Percentiles rank a stretch among this genome's conserved stretches.
These are phyloP conservation scores for Pythium sukuiense DNA, from an alignment of 352 stramenopile genomes.

Conservation along the genomic window DNA sequence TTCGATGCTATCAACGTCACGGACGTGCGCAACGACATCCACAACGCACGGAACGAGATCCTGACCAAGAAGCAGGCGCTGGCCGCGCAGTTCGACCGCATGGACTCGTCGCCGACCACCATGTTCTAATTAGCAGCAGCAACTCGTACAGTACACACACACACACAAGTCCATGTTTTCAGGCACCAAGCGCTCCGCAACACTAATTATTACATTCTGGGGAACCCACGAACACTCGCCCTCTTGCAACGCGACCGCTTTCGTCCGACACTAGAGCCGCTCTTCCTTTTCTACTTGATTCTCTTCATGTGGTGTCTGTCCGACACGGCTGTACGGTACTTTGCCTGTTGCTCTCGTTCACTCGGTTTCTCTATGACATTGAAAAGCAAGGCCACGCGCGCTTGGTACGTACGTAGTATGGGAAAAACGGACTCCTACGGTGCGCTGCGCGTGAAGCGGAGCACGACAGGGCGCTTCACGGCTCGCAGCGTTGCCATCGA, in stretches of 20 bases:
- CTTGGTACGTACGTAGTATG: background rate
- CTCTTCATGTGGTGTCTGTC: conserved; percentile 2
- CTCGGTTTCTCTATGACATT: conserved; percentile 29
- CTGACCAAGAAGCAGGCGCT: conserved; percentile 89
- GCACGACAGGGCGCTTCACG: conserved; percentile 77
- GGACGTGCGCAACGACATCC: conserved; percentile 83
- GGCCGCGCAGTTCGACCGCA: conserved; percentile 79
- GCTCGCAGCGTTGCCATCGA: conserved; percentile 84
- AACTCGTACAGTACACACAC: background rate
- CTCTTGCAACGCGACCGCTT: background rate
- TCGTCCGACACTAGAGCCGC: background rate
- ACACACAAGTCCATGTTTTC: background rate
- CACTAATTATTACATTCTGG: conserved; percentile 37
- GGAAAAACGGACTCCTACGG: conserved; percentile 7
- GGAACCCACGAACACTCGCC: background rate
- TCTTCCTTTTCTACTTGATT: background rate
- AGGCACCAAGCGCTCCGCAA: background rate
- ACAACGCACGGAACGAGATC: conserved; percentile 86
- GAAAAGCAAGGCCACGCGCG: conserved; percentile 9
- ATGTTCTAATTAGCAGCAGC: conserved; percentile 39
- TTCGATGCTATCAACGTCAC: conserved; percentile 91
- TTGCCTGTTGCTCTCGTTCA: conserved; percentile 1
- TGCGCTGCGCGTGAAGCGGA: conserved; percentile 60
- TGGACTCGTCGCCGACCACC: conserved; percentile 61
- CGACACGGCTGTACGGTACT: background rate